A percentile compares a stretch with the other conserved stretches of the same genome.
phyloP scores from a whole-genome alignment of 352 stramenopile genomes.

The Globisporangium parvum region DNA sequence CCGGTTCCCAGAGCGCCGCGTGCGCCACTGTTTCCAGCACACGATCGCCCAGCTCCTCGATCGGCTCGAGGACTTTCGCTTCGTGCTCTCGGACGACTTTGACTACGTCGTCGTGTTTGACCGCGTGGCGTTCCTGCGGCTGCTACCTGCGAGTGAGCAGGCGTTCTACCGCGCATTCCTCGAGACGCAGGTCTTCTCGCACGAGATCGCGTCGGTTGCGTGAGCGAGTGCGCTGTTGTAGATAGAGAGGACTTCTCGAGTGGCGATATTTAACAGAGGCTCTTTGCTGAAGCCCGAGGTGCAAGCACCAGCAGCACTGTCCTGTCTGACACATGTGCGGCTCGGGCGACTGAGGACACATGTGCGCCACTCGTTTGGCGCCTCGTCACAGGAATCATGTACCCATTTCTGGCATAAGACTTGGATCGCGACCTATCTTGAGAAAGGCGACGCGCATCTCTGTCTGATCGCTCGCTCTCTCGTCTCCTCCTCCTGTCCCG shows the following conservation, averaged over 20 bases:
- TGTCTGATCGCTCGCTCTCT: no score
- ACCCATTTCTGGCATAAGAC: no score
- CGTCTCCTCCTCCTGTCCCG: no score
- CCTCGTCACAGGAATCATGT: no score
- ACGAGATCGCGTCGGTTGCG: slow-evolving; percentile 68
- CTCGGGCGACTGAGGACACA: no score
- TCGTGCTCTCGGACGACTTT: slow-evolving; percentile 83
- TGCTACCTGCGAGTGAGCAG: slow-evolving; percentile 43
- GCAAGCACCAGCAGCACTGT: no score
- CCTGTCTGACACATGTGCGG: no score
- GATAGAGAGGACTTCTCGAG: not conserved
- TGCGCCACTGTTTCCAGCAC: slow-evolving; percentile 54
- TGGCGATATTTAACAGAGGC: not conserved
- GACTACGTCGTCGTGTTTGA: slow-evolving; percentile 86
- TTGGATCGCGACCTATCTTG: no score
- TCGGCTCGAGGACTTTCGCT: slow-evolving; percentile 71
- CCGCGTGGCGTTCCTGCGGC: slow-evolving; percentile 54
- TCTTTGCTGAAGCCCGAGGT: no score
- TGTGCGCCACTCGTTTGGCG: no score
- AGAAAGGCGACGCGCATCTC: no score
- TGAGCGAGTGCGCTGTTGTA: slow-evolving; percentile 8
- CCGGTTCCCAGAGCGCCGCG: slow-evolving; percentile 47
- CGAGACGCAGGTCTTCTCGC: slow-evolving; percentile 83
- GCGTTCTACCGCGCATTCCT: slow-evolving; percentile 75
- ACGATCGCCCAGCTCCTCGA: slow-evolving; percentile 45